Conservation (phyloP, 1,284 basidiomycete species). For the Termitomyces sp. region DNA sequence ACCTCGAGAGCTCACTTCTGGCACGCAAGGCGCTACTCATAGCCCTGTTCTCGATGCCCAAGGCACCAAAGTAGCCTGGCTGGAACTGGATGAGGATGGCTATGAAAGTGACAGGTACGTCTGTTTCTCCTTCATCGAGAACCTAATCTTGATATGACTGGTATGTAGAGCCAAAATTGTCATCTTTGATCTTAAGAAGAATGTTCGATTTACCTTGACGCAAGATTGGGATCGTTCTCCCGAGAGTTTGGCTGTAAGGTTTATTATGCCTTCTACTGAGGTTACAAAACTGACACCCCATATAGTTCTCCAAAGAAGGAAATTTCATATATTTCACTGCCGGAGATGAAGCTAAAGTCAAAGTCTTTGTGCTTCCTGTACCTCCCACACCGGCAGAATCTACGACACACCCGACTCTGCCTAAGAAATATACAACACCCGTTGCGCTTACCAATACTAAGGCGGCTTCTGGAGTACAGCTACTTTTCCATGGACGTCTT, state of each 20-base stretch:
- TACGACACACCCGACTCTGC: slow-evolving; percentile 45
- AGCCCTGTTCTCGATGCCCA: slow-evolving; percentile 62
- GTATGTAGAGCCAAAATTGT: slow-evolving; percentile 71
- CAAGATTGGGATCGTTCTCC: slow-evolving; percentile 83
- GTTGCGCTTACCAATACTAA: slow-evolving; percentile 53
- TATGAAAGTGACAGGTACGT: slow-evolving; percentile 76
- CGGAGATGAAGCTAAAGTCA: slow-evolving; percentile 70
- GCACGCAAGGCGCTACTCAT: slow-evolving; percentile 77
- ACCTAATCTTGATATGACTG: slow-evolving; percentile 2
- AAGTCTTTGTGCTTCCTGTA: slow-evolving; percentile 66
- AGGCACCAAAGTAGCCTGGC: slow-evolving; percentile 78
- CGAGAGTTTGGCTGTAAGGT: slow-evolving; percentile 48
- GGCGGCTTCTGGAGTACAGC: slow-evolving; percentile 56
- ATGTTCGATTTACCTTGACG: slow-evolving; percentile 67
- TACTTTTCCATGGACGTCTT: slow-evolving; percentile 53
- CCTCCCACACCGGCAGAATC: slow-evolving; percentile 55
- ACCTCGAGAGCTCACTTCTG: slow-evolving; percentile 70
- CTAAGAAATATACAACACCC: slow-evolving; percentile 48
- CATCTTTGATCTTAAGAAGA: slow-evolving; percentile 66
- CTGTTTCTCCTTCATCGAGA: slow-evolving; percentile 1
- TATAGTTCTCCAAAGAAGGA: slow-evolving; percentile 72
- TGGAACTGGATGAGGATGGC: slow-evolving; percentile 81
- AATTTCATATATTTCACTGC: slow-evolving; percentile 68
- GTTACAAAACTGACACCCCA: slow-evolving; percentile 4
- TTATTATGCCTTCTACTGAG: neutral